Evolutionary conservation across 129 eudicot species (phyloP), one percentile per base, ranked within the genome.

Genomic region (Escallonia rubra): DNA sequence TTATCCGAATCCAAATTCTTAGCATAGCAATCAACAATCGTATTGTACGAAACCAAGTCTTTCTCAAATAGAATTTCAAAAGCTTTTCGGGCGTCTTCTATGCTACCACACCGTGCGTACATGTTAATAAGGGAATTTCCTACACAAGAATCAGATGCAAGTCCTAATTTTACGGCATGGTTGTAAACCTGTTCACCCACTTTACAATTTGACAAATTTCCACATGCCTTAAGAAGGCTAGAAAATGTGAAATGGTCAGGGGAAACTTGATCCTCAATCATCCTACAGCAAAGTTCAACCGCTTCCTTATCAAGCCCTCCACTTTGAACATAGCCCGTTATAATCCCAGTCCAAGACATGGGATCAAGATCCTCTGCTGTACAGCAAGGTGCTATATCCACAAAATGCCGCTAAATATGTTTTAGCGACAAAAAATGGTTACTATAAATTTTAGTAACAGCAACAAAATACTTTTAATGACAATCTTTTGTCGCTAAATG

Each of bases 301-400:
- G 75, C 75, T 70, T 70, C 67, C 54, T 49, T 60, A 47, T 60
- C 48, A 47, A 38, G 67, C 11, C 59, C 59, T 47, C 60, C 13
- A n/a, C 48, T 70, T 34, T 59, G 75, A 13, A 47, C 75, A 60
- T 60, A 70, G 2, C 57, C 57, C 6, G 75, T 60, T 7, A 70
- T 70, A 34, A 70, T n/a, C 7, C 67, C 47, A 23, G 75, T 70
- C 75, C 75, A 59, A 59, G 66, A 70, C 67, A 70, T 45, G n/a
- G n/a, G n/a, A n/a, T n/a, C n/a, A n/a, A n/a, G n/a, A n/a, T n/a
- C n/a, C n/a, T n/a, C n/a, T n/a, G n/a, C n/a, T n/a, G n/a, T n/a
- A n/a, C n/a, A n/a, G n/a, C n/a, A n/a, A n/a, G n/a, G n/a, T n/a
- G n/a, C n/a, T n/a, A n/a, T n/a, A n/a, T n/a, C n/a, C n/a, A n/a